Base-by-base conservation (phyloP, 2,329 filamentous ascomycete genomes). In the Pestalotiopsis sp. region DNA sequence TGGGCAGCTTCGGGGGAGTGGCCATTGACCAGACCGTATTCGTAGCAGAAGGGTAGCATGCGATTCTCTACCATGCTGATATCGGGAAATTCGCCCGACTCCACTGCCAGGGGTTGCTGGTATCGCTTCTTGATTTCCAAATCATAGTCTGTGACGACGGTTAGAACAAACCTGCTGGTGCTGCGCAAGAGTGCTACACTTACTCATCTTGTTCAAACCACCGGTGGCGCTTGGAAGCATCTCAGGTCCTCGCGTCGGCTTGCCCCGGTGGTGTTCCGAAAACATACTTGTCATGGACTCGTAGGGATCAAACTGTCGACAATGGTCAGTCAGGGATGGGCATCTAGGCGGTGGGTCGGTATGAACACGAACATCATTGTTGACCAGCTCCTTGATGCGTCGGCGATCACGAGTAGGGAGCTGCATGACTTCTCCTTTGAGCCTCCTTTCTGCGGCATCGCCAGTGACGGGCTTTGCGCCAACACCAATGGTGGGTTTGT, bases 131-230 rank as follows among this genome's bases (percentile, higher is more conserved):
- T 84, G 70, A 92, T 91, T 72, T 92, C 90, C 20, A 91, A 78
- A 70, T 92, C 90, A 79, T 89, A 87, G 73, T 91, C 89, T 91
- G 49, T 12, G 13, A 52, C 9, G 13, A 52, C 20, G 20, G 59
- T 57, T 25, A 64, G 23, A 11, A 36, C 14, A 20, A 11, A 17
- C 14, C 23, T 59, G 14, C 13, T 41, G 4, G 56, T n/a, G 27
- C 27, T 12, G n/a, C 56, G 36, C 72, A 67, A 65, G 65, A 25
- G 38, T 58, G 65, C 25, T 59, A 58, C 13, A 81, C 90, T 78
- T 84, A 94, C 92, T 97, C 85, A 95, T 91, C 73, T 90, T 94
- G 73, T 93, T 94, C 60, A 95, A 86, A 23, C 69, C 69, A 27
- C 92, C 92, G 36, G 90, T 91, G 27, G 91, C 91, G 75, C 90